Conservation (phyloP, 2,329 filamentous ascomycete genomes). For the Fusarium palustre region DNA sequence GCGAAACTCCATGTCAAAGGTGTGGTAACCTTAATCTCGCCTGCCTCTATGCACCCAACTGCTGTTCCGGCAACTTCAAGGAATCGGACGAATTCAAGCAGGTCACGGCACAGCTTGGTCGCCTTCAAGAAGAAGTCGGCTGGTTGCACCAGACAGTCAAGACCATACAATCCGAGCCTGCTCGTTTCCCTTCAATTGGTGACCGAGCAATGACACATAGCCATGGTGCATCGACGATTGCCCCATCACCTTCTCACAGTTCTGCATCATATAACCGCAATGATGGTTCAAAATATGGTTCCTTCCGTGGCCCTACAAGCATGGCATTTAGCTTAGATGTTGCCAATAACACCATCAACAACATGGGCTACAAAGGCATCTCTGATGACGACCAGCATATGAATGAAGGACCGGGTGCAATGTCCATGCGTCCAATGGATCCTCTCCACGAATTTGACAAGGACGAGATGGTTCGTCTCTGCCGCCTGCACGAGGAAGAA, state of each 20-base stretch:
- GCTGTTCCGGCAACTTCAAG: conserved; percentile 83
- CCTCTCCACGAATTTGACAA: conserved; percentile 83
- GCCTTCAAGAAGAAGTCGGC: conserved; percentile 87
- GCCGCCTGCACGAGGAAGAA: conserved; percentile 86
- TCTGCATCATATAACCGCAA: conserved; percentile 54
- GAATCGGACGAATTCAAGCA: conserved; percentile 91
- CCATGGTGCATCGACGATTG: conserved; percentile 49
- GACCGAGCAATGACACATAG: conserved; percentile 56
- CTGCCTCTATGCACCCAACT: conserved; percentile 75
- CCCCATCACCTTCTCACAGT: conserved; percentile 59
- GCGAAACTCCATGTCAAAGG: conserved; percentile 73
- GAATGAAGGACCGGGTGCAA: conserved; percentile 38
- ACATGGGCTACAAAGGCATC: conserved; percentile 83
- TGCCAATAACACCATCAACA: conserved; percentile 86
- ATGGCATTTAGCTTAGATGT: conserved; percentile 87
- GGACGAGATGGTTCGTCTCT: conserved; percentile 83
- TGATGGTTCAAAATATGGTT: conserved; percentile 66
- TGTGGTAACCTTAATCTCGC: conserved; percentile 75
- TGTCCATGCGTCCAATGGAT: conserved; percentile 64
- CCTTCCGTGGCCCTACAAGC: conserved; percentile 87
- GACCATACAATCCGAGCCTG: conserved; percentile 69
- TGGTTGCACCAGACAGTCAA: conserved; percentile 79
- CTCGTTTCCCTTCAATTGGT: conserved; percentile 58
- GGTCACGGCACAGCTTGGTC: conserved; percentile 79
- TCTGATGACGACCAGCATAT: conserved; percentile 68